These are phyloP conservation scores for carrot (Daucus carota) DNA, from an alignment of 129 eudicot species.

Conservation along the genomic window DNA sequence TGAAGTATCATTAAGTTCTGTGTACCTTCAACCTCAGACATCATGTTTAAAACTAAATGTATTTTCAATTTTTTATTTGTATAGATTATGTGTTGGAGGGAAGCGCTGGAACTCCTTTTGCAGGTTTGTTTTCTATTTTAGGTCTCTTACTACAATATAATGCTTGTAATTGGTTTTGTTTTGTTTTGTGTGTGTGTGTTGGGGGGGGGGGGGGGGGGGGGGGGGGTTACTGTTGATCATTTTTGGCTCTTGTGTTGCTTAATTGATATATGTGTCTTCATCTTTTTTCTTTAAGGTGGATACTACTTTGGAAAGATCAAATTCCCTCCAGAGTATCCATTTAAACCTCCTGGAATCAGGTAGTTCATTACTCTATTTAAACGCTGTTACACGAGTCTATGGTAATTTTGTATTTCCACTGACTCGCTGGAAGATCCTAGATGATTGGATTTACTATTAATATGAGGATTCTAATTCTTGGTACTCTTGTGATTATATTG, in stretches of 20 bases:
- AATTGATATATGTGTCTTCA: not conserved
- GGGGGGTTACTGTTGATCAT: not conserved
- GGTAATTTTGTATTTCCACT: not conserved
- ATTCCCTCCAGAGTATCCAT: constrained; percentile 94
- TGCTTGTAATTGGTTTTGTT: not conserved
- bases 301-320: constrained; percentile 93
- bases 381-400: not conserved
- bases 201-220: not conserved
- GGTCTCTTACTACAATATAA: not conserved
- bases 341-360: constrained; percentile 97
- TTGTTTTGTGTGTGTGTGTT: not conserved
- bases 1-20: not conserved
- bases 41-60: not conserved
- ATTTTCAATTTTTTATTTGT: constrained; percentile 6
- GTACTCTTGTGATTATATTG: not conserved
- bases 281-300: constrained; percentile 51
- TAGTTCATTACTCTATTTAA: constrained; percentile 10
- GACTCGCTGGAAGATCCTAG: not conserved
- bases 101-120: constrained; percentile 93
- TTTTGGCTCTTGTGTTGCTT: not conserved
- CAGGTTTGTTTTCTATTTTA: constrained; percentile 41
- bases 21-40: not conserved
- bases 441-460: not conserved
- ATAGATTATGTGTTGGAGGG: constrained; percentile 98
- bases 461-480: not conserved